Evolutionary conservation across 306 rosid genomes (phyloP).

Genomic region (Inga oerstediana): DNA sequence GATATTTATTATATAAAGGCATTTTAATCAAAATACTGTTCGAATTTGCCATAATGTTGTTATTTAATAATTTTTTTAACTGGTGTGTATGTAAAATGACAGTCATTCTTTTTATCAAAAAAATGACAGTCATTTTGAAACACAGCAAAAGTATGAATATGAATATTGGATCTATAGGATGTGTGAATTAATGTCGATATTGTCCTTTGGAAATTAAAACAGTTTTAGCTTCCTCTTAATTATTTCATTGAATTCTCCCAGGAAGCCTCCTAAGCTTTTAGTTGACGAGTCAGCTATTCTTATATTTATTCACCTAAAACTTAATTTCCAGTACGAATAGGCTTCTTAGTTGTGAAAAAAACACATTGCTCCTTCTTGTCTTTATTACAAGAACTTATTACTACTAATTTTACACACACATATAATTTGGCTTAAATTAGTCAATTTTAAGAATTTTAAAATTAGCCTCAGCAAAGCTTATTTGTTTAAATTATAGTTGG

Average conservation of each 20-base stretch:
- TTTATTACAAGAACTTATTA: too few species aligned
- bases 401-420: too few species aligned
- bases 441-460: too few species aligned
- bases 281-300: not conserved
- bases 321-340: too few species aligned
- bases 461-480: too few species aligned
- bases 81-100: not conserved
- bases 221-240: not conserved
- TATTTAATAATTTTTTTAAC: not conserved
- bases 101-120: too few species aligned
- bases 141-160: not conserved
- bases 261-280: not conserved
- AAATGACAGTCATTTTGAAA: not conserved
- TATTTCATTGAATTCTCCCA: not conserved
- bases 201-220: not conserved
- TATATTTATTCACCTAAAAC: too few species aligned
- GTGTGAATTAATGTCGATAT: too few species aligned
- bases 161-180: not conserved
- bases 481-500: too few species aligned
- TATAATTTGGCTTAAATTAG: too few species aligned
- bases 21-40: not conserved
- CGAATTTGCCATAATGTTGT: not conserved
- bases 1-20: not conserved
- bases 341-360: too few species aligned
- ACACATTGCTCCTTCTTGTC: not conserved